These are phyloP conservation scores for Chalaropsis ovoidea DNA, from an alignment of 2,329 filamentous ascomycete genomes.

Conservation along the genomic window DNA sequence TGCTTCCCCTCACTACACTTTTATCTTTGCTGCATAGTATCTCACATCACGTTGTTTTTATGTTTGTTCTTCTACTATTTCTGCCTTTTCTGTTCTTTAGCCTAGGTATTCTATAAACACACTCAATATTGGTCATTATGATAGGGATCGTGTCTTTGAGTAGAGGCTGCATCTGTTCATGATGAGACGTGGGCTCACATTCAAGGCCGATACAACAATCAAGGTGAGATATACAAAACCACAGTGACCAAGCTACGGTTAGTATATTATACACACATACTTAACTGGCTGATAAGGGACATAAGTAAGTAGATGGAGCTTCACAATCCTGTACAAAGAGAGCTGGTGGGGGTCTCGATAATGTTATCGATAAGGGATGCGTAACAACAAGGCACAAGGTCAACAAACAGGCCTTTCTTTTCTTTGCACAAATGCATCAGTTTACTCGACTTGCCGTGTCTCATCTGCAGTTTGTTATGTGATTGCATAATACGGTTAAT, in stretches of 20 bases:
- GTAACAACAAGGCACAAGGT: not conserved
- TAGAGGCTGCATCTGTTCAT: not conserved
- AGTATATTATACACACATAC: too few relatives aligned
- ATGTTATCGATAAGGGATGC: slow-evolving; percentile 17
- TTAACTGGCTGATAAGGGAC: too few relatives aligned
- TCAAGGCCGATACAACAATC: too few relatives aligned
- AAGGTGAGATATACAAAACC: too few relatives aligned
- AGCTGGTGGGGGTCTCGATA: slow-evolving; percentile 16
- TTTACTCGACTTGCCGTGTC: not conserved
- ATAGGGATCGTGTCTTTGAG: not conserved
- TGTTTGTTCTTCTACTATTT: too few relatives aligned
- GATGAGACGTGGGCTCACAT: not conserved
- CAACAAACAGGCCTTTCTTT: not conserved
- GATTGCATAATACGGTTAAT: too few relatives aligned
- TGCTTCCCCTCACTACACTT: not conserved
- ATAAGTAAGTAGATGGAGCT: too few relatives aligned
- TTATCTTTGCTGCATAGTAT: not conserved
- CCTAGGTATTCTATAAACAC: not conserved
- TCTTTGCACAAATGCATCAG: slow-evolving; percentile 1
- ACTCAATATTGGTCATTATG: not conserved
- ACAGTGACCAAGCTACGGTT: too few relatives aligned
- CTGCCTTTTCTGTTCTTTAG: not conserved
- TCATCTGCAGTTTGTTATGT: not conserved
- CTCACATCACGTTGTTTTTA: not conserved
- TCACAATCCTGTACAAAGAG: not conserved